Base-by-base conservation (phyloP, 495 filamentous ascomycete species). In the Penicillium robsamsonii region DNA sequence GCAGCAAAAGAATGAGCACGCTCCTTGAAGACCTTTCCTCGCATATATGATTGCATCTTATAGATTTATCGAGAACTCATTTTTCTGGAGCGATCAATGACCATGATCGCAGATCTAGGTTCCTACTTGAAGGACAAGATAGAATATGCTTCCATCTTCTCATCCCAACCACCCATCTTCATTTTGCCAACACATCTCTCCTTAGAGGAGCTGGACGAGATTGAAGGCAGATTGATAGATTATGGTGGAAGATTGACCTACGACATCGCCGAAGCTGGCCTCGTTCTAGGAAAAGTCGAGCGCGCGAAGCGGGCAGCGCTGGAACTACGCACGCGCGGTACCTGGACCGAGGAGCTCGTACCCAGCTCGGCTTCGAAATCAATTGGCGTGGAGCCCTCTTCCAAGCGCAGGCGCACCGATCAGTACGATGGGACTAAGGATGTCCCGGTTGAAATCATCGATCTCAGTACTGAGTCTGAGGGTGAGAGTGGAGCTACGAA, bases 161-260 rank as follows among this genome's bases (percentile, higher is more conserved):
- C 65, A 22, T 42, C 60, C 0, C 66, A 54, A 24, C 90, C 93
- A 5, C 72, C 84, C 7, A 85, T 92, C 11, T 93, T 84, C 55
- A 80, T 97, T 42, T 81, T 96, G 0, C 73, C 86, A 6, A 83
- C 87, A 9, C 85, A 92, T 58, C 76, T 96, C 12, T 70, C 77
- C 0, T 67, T 80, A 15, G 75, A 86, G 4, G 78, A 85, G 50
- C 71, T 89, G 17, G 81, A 87, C 46, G 67, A 78, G 30, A 56
- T 86, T 13, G 88, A 93, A 64, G 79, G 84, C 11, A 74, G 81
- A 18, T 80, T 96, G 15, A 73, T 75, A 4, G 69, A 74, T 0
- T 58, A 64, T 46, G 74, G 75, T 20, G 86, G 82, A 3, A 73
- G 68, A 0, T 67, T 96, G 42, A 95, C 91, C 0, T 87, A 87